Evolutionary conservation across 2,329 filamentous ascomycete species (phyloP), one percentile per base, ranked within the genome.

Genomic region (Aspergillus neotritici): DNA sequence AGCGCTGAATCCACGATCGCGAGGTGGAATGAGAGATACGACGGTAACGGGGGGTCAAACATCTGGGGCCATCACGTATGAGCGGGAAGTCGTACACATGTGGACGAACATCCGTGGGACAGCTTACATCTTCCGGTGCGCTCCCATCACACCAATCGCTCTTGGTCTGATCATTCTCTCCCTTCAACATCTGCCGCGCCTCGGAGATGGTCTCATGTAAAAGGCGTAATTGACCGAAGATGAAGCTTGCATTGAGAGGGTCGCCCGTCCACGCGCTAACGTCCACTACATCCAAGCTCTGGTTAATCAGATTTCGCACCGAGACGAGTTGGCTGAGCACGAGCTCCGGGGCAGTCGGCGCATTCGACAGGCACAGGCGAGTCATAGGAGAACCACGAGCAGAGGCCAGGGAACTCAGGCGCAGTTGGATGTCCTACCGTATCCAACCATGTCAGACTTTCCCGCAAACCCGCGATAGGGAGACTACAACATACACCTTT

Each of bases 221-320:
- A 51, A 82, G 68, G 43, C 73, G 69, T 58, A 81, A 65, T 68
- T 82, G 77, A 44, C 78, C 73, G 51, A 70, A 73, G 57, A 80
- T 76, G 62, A 80, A 78, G 55, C 70, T 67, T 37, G 77, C 74
- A 55, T 79, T 73, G 35, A 69, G 72, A n/a, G 75, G 71, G 58
- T 86, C 79, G 12, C 83, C 81, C 30, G 84, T 85, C 72, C 82
- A 84, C 21, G 84, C 77, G 34, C 84, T 87, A 12, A 94, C 78
- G 55, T 84, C 80, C 38, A 95, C 82, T 36, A 94, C 80, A 64
- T 94, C 87, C 50, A 96, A 79, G 44, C 87, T 84, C 57, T 87
- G 80, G 48, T 86, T 91, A 53, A 97, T 83, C 32, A 89, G 74
- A n/a, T 81, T 80, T 49, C 87, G 80, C 10, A 93, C 78, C 9